Conservation (phyloP, 352 stramenopile genomes). For the Pythium sukuiense region DNA sequence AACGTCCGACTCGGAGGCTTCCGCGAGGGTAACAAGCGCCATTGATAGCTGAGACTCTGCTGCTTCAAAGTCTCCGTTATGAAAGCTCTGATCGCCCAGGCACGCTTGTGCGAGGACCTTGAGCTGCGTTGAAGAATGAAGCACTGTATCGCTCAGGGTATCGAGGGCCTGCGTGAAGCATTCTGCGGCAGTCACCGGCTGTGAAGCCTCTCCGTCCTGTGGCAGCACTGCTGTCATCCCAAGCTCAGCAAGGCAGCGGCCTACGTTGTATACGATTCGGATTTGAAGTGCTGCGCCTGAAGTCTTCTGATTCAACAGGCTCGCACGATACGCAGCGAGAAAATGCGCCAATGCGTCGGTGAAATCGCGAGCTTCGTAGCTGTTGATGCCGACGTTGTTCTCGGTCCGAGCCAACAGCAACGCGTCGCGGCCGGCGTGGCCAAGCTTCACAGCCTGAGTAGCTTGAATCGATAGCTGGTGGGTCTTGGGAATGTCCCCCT, state of each 20-base stretch:
- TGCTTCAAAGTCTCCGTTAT: slow-evolving; percentile 39
- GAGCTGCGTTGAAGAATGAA: not conserved
- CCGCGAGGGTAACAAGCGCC: slow-evolving; percentile 31
- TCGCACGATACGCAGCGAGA: slow-evolving; percentile 33
- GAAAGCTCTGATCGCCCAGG: slow-evolving; percentile 45
- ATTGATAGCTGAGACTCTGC: slow-evolving; percentile 41
- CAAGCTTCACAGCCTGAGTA: not conserved
- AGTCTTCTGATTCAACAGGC: slow-evolving; percentile 13
- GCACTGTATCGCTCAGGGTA: not conserved
- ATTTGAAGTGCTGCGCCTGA: slow-evolving; percentile 28
- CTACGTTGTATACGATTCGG: slow-evolving; percentile 49
- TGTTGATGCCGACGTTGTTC: slow-evolving; percentile 43
- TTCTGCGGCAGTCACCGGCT: slow-evolving; percentile 24
- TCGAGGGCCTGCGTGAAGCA: slow-evolving; percentile 25
- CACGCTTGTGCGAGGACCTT: slow-evolving; percentile 28
- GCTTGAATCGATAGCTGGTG: not conserved
- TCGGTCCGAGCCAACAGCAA: slow-evolving; percentile 34
- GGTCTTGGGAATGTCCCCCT: not conserved
- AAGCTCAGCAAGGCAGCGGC: slow-evolving; percentile 33
- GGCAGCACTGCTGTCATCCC: slow-evolving; percentile 17
- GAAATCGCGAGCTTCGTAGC: slow-evolving; percentile 33
- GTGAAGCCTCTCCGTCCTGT: slow-evolving; percentile 2
- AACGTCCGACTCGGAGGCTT: not conserved
- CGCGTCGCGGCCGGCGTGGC: not conserved
- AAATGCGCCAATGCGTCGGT: slow-evolving; percentile 36